Percentiles rank a stretch among this genome's conserved stretches.
These are phyloP conservation scores for Cutaneotrichosporon arboriforme DNA, from an alignment of 1,284 basidiomycete species.

Conservation along the genomic window DNA sequence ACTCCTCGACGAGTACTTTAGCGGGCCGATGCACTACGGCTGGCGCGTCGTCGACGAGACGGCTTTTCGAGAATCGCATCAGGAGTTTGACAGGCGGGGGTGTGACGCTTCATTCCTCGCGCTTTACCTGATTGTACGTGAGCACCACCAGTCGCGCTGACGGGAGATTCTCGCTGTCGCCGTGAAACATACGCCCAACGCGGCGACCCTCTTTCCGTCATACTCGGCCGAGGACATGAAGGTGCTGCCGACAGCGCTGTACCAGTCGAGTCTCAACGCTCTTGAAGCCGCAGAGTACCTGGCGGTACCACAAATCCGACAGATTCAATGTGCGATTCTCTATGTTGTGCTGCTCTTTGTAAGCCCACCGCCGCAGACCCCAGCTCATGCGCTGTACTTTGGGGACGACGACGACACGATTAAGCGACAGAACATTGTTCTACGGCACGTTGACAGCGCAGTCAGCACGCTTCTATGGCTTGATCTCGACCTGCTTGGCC, in stretches of 20 bases:
- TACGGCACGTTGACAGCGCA: slow-evolving; percentile 19
- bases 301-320: slow-evolving; percentile 18
- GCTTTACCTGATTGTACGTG: slow-evolving; percentile 21
- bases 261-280: slow-evolving; percentile 13
- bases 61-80: background rate
- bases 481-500: slow-evolving; percentile 13
- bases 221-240: slow-evolving; percentile 3
- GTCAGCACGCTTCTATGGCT: slow-evolving; percentile 22
- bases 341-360: slow-evolving; percentile 21
- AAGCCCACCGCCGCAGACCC: background rate
- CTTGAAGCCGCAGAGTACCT: slow-evolving; percentile 18
- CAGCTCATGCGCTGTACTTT: slow-evolving; percentile 17
- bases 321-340: slow-evolving; percentile 20
- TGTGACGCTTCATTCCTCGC: slow-evolving; percentile 19
- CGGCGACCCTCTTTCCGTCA: background rate
- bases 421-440: slow-evolving; percentile 15
- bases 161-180: slow-evolving; percentile 15
- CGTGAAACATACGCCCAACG: slow-evolving; percentile 6
- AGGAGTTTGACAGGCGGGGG: background rate
- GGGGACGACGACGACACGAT: slow-evolving; percentile 9
- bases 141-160: background rate
- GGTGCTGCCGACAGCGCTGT: slow-evolving; percentile 4
- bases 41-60: background rate
- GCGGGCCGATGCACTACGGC: background rate
- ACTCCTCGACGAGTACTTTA: background rate